phyloP scores from a whole-genome alignment of 225 moss, liverwort and hornwort genomes.

The Neckera pumila region DNA sequence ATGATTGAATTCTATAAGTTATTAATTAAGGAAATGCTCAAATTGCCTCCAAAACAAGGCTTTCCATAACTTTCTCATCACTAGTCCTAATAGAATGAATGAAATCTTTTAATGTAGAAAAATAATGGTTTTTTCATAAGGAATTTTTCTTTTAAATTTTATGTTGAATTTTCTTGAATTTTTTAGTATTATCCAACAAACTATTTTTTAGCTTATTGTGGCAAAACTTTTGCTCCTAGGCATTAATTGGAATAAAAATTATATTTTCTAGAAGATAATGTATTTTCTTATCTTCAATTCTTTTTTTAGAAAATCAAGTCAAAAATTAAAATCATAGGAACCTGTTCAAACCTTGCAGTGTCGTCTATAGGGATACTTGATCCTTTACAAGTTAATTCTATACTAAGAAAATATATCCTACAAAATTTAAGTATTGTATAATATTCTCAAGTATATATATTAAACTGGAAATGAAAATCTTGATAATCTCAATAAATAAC shows the following conservation, averaged over 20 bases:
- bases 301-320: neutral
- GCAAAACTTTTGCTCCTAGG: rapidly evolving
- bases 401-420: neutral
- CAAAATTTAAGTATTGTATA: too few relatives aligned
- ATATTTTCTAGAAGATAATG: neutral
- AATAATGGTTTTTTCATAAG: too few relatives aligned
- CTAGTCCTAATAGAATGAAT: neutral
- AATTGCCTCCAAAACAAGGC: neutral
- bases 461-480: too few relatives aligned
- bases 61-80: neutral
- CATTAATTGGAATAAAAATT: too few relatives aligned
- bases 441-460: too few relatives aligned
- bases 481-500: neutral
- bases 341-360: neutral
- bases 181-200: rapidly evolving
- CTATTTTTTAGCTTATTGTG: neutral
- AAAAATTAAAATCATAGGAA: neutral
- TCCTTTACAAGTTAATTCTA: rapidly evolving
- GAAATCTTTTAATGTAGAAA: too few relatives aligned
- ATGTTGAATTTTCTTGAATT: too few relatives aligned
- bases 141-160: too few relatives aligned
- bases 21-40: neutral
- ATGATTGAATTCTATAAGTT: neutral
- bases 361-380: rapidly evolving
- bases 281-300: too few relatives aligned